A percentile compares a stretch with the other conserved stretches of the same genome.
Conservation (phyloP, 2,329 filamentous ascomycete genomes). For the Penicillium olsonii region DNA sequence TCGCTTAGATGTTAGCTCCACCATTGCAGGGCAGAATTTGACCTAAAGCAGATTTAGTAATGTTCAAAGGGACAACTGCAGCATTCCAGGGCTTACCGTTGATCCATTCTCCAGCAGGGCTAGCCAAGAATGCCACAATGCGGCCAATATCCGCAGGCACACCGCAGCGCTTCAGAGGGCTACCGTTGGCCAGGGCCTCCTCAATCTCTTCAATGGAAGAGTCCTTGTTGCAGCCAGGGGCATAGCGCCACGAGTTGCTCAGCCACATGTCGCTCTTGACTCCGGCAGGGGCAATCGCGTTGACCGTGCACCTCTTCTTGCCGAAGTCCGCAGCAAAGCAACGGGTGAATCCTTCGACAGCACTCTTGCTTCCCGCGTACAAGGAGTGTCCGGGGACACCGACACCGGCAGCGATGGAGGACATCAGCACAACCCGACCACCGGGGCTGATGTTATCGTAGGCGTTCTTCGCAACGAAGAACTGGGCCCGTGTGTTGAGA, state of each 20-base stretch:
- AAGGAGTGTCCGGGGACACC: conserved; percentile 71
- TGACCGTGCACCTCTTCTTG: conserved; percentile 49
- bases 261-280: conserved; percentile 67
- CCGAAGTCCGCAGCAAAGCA: conserved; percentile 71
- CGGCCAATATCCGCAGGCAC: conserved; percentile 61
- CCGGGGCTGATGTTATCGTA: conserved; percentile 70
- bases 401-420: conserved; percentile 66
- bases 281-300: conserved; percentile 29
- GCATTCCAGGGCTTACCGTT: conserved; percentile 52
- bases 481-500: conserved; percentile 64
- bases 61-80: neutral
- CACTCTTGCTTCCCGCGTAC: conserved; percentile 75
- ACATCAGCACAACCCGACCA: conserved; percentile 74
- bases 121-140: conserved; percentile 58
- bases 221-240: conserved; percentile 49
- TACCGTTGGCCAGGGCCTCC: conserved; percentile 56
- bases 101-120: conserved; percentile 64
- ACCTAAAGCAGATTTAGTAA: conserved; percentile 14
- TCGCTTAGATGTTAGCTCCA: conserved; percentile 27
- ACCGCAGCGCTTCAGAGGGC: conserved; percentile 62
- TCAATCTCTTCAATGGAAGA: conserved; percentile 56
- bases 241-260: conserved; percentile 67
- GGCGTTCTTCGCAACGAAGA: conserved; percentile 65
- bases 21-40: conserved; percentile 28
- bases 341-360: conserved; percentile 75